Base-by-base conservation (phyloP, 805 yeast genomes). In the Wickerhamomyces xylosicus region DNA sequence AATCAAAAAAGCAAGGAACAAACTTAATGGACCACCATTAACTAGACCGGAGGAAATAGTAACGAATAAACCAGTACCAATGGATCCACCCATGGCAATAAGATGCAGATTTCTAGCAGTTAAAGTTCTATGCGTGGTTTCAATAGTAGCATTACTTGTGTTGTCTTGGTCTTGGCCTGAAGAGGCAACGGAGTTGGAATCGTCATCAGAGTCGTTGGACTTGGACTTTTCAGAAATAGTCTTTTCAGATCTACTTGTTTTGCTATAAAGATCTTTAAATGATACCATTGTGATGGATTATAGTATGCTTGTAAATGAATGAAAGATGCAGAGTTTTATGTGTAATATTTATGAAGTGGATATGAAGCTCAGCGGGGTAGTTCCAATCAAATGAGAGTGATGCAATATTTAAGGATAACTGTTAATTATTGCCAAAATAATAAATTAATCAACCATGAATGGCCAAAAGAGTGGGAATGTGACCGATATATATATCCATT, bases 31-130 rank as follows among this genome's bases (percentile, higher is more conserved):
- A 16, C 85, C 85, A 42, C 77, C 79, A 27, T 63, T 60, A 4
- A 60, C 49, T 39, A 78, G 64, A 1, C 79, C 75, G 35, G 63
- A 62, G n/a, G 81, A 79, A 7, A 77, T 66, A 17, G 81, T 79
- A 40, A 77, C 63, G 43, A 77, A 77, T 42, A 77, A 58, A 32
- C 81, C 83, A 0, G 81, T 77, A 41, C 85, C 82, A 27, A 78
- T 69, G 34, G 78, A 66, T n/a, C 81, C 77, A 17, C 82, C 83
- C 34, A 77, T 67, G 28, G 84, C 75, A 39, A 79, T 73, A 74
- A 77, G 70, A 53, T 77, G 82, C 43, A 79, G 57, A 49, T 75
- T 79, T 53, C 77, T 63, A 9, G 66, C 57, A 34, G 63, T 67
- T 37, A 73, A 53, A 11, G 65, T 62, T 47, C 74, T 62, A 29